Evolutionary conservation across 371 early-diverging fungal genomes (phyloP), one percentile per base, ranked within the genome.

Genomic region (Homolaphlyctis polyrhiza): DNA sequence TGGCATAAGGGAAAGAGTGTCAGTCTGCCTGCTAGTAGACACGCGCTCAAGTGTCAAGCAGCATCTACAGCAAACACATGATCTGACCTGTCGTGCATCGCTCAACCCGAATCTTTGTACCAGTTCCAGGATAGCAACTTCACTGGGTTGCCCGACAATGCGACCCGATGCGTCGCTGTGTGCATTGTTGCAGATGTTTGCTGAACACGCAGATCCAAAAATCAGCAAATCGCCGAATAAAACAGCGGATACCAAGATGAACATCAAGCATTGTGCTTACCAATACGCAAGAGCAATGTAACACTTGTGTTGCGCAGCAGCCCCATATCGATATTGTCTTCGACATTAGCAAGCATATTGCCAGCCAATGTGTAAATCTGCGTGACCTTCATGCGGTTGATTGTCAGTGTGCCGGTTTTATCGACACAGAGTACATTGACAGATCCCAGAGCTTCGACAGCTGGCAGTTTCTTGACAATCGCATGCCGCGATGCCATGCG

Each of bases 361-460:
- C 88, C 78, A 34, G 86, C 82, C 33, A 86, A 65, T 0, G 91
- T 89, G 61, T 86, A 91, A 0, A 87, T 65, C 52, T 87, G 84
- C 35, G 86, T 87, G 13, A 90, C 87, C 0, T 91, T 89, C 94
- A 92, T 92, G 61, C 87, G 84, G 72, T 94, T 94, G 66, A 86
- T 75, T 1, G 94, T 94, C 67, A 93, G 69, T 0, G 94, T 93
- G 34, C 90, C 87, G 0, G 97, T 96, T 76, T 97, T 97, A 72
- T 97, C 97, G 35, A 90, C 89, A 75, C 94, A 94, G 34, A 97
- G 87, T 28, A 87, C 88, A 64, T 87, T 92, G 49, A 94, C 91
- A 6, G 91, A 89, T 1, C 95, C 93, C n/a, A 97, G 78, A 0
- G 92, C 86, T 74, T 97, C 97, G 2, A 95, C 91, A 3, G 93